phyloP scores from a whole-genome alignment of 2,329 filamentous ascomycete genomes.

The Acarospora socialis region DNA sequence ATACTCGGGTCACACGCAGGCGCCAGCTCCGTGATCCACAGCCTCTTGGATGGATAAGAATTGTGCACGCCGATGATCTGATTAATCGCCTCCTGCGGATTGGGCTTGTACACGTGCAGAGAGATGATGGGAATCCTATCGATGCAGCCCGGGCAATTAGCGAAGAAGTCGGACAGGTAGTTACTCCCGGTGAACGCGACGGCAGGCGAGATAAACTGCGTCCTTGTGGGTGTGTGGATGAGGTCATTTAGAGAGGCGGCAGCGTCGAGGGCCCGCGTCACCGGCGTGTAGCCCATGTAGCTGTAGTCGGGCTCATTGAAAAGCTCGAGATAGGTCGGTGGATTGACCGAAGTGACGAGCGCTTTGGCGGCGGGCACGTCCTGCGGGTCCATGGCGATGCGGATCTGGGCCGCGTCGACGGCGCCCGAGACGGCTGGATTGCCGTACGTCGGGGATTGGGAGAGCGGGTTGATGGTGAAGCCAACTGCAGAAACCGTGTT shows the following conservation, averaged over 20 bases:
- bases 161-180: constrained; percentile 9
- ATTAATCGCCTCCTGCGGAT: constrained; percentile 4
- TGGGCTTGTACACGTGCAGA: constrained; percentile 9
- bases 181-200: constrained; percentile 2
- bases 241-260: constrained; percentile 4
- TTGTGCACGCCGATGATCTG: constrained; percentile 7
- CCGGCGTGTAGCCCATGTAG: constrained; percentile 5
- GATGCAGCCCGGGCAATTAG: constrained; percentile 9
- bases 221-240: constrained; percentile 3
- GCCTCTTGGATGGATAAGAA: constrained; percentile 7
- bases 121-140: constrained; percentile 10
- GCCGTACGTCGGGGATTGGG: constrained; percentile 5
- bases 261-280: constrained; percentile 5
- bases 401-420: constrained; percentile 9
- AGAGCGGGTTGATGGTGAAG: constrained; percentile 8
- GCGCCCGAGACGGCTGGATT: neutral
- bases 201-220: constrained; percentile 10
- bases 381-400: constrained; percentile 11
- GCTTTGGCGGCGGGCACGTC: constrained; percentile 2
- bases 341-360: constrained; percentile 4
- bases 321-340: constrained; percentile 11
- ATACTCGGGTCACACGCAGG: constrained; percentile 2
- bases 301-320: constrained; percentile 13
- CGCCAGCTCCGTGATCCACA: constrained; percentile 13
- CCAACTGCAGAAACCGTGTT: constrained; percentile 9